These are phyloP conservation scores for Hypoxylon sp. DNA, from an alignment of 2,329 filamentous ascomycete species.

Conservation along the genomic window DNA sequence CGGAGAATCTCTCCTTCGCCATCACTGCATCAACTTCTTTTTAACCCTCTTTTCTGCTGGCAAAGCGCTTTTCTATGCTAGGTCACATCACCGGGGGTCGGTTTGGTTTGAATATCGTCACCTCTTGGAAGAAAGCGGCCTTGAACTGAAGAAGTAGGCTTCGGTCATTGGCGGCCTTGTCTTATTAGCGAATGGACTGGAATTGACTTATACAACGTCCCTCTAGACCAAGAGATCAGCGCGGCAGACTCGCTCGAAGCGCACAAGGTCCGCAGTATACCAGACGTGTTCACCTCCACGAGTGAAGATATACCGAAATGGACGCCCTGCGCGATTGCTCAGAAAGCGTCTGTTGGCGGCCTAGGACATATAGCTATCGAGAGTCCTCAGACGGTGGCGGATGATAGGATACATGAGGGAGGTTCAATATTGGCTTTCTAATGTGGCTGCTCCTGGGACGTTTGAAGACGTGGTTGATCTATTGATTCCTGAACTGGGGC, in stretches of 20 bases:
- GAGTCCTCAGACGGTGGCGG: conserved; percentile 48
- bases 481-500: conserved; percentile 48
- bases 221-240: conserved; percentile 69
- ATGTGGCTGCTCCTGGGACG: conserved; percentile 49
- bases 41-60: conserved; percentile 72
- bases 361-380: conserved; percentile 47
- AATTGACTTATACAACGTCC: conserved; percentile 69
- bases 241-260: conserved; percentile 67
- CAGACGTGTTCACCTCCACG: conserved; percentile 63
- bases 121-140: conserved; percentile 67
- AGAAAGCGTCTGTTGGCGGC: conserved; percentile 58
- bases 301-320: conserved; percentile 60
- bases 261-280: conserved; percentile 63
- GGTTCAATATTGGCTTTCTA: conserved; percentile 50
- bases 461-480: conserved; percentile 51
- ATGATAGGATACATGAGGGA: conserved; percentile 47
- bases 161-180: conserved; percentile 67
- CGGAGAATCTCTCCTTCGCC: conserved; percentile 72
- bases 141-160: conserved; percentile 68
- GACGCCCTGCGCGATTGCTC: conserved; percentile 60
- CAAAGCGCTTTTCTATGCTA: conserved; percentile 72
- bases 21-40: conserved; percentile 74
- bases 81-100: conserved; percentile 73
- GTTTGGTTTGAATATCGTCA: conserved; percentile 76
- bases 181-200: conserved; percentile 70